Percentiles rank a stretch among this genome's conserved stretches.
phyloP scores from a whole-genome alignment of 306 rosid genomes.

The Sphenostylis stenocarpa region DNA sequence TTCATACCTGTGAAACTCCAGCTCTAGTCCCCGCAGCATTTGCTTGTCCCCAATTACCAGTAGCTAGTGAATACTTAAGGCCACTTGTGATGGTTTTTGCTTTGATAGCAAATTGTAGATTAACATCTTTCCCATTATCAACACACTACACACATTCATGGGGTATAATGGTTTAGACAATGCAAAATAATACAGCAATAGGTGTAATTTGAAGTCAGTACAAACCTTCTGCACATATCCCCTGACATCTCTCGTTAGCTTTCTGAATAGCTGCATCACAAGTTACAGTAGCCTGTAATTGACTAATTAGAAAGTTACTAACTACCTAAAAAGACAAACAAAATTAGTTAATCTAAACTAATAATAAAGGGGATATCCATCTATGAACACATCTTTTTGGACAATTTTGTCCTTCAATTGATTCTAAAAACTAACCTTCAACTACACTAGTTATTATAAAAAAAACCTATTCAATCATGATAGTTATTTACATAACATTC shows the following conservation, averaged over 20 bases:
- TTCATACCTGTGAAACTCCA: constrained; percentile 93
- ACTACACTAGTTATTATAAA: too few relatives aligned
- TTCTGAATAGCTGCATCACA: constrained; percentile 86
- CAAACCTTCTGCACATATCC: constrained; percentile 91
- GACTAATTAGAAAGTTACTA: not conserved
- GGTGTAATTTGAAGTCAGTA: constrained; percentile 14
- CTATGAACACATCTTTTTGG: not conserved
- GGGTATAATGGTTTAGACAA: constrained; percentile 21
- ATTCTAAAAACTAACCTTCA: too few relatives aligned
- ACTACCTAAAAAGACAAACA: not conserved
- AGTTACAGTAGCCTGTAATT: constrained; percentile 27
- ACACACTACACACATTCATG: constrained; percentile 73
- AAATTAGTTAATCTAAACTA: not conserved
- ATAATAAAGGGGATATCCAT: not conserved
- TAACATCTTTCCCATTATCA: constrained; percentile 96
- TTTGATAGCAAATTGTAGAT: constrained; percentile 97
- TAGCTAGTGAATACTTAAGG: constrained; percentile 95
- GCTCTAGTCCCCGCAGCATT: constrained; percentile 99
- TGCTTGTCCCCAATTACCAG: constrained; percentile 99
- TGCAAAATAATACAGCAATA: constrained; percentile 13
- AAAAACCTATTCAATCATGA: not conserved
- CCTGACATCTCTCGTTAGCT: constrained; percentile 92
- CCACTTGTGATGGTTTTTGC: constrained; percentile 99
- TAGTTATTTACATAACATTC: not conserved
- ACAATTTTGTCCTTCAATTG: too few relatives aligned